Conservation (phyloP, 352 stramenopile genomes). For the Paralagenidium karlingii region DNA sequence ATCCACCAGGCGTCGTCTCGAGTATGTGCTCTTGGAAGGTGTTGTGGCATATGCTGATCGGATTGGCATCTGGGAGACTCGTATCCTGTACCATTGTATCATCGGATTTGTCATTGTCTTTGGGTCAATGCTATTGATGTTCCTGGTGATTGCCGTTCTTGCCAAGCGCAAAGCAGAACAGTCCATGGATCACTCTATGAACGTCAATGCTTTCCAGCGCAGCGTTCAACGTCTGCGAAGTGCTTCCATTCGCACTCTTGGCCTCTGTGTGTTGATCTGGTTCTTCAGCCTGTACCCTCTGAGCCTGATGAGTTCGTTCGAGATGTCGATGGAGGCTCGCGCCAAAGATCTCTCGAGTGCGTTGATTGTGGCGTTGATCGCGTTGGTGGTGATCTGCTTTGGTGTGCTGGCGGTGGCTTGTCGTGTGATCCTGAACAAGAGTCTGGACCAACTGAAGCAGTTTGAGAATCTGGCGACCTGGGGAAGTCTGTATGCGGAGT, state of each 20-base stretch:
- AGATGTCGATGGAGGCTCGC: conserved; percentile 56
- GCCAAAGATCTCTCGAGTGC: conserved; percentile 10
- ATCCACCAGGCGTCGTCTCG: conserved; percentile 17
- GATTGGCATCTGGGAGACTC: conserved; percentile 29
- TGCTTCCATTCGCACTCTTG: conserved; percentile 40
- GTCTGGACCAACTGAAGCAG: conserved; percentile 36
- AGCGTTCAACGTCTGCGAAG: conserved; percentile 16
- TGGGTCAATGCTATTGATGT: conserved; percentile 18
- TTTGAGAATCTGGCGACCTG: conserved; percentile 45
- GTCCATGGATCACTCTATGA: conserved; percentile 19
- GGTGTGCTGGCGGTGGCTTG: conserved; percentile 19
- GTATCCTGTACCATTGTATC: conserved; percentile 19
- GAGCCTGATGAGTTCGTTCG: conserved; percentile 45
- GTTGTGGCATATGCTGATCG: conserved; percentile 44
- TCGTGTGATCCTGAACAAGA: conserved; percentile 43
- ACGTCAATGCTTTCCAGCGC: not conserved
- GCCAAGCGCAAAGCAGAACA: conserved; percentile 39
- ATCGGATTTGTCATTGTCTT: conserved; percentile 33
- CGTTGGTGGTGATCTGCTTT: conserved; percentile 29
- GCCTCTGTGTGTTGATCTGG: conserved; percentile 46
- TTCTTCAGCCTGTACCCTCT: conserved; percentile 49
- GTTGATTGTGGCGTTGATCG: conserved; percentile 25
- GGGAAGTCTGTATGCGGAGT: conserved; percentile 49
- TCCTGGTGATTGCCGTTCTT: conserved; percentile 33
- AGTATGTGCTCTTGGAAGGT: conserved; percentile 37